Conservation (phyloP, 352 stramenopile genomes). For the Phytopythium boreale region DNA sequence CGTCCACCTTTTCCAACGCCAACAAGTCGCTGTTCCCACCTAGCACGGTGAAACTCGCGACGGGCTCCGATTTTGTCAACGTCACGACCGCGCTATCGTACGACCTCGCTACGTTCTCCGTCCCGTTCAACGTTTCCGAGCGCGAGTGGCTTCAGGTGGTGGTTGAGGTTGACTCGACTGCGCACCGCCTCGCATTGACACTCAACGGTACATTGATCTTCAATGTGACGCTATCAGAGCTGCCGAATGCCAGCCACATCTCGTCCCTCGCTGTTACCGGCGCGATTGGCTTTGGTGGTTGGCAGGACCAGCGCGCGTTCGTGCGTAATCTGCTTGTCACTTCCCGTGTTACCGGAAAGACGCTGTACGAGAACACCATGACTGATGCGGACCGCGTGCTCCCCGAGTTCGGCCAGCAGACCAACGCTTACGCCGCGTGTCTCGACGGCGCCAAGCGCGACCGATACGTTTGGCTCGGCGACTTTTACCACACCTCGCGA, state of each 20-base stretch:
- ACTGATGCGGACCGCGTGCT: constrained; percentile 15
- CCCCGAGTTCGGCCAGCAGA: constrained; percentile 20
- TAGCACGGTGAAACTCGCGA: constrained; percentile 21
- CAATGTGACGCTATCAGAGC: constrained; percentile 19
- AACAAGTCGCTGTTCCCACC: constrained; percentile 28
- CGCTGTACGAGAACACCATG: constrained; percentile 21
- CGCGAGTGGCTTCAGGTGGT: constrained; percentile 55
- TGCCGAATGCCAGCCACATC: constrained; percentile 1
- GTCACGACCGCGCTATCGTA: constrained; percentile 24
- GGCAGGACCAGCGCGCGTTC: constrained; percentile 19
- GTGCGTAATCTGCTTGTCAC: constrained; percentile 15
- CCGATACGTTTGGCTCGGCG: constrained; percentile 24
- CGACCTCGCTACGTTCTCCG: constrained; percentile 20
- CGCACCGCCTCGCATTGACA: constrained; percentile 24
- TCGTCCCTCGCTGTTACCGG: neutral
- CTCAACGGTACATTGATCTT: constrained; percentile 20
- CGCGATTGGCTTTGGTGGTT: constrained; percentile 20
- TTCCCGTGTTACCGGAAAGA: constrained; percentile 1
- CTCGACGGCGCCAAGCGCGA: constrained; percentile 24
- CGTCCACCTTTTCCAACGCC: constrained; percentile 19
- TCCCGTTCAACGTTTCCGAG: constrained; percentile 76
- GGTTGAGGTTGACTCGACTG: constrained; percentile 58
- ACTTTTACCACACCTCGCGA: constrained; percentile 27
- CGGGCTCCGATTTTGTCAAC: constrained; percentile 25
- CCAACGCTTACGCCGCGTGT: constrained; percentile 21